Evolutionary conservation across 176 grass and related monocot species (phyloP).

Genomic region (Poa pratensis): DNA sequence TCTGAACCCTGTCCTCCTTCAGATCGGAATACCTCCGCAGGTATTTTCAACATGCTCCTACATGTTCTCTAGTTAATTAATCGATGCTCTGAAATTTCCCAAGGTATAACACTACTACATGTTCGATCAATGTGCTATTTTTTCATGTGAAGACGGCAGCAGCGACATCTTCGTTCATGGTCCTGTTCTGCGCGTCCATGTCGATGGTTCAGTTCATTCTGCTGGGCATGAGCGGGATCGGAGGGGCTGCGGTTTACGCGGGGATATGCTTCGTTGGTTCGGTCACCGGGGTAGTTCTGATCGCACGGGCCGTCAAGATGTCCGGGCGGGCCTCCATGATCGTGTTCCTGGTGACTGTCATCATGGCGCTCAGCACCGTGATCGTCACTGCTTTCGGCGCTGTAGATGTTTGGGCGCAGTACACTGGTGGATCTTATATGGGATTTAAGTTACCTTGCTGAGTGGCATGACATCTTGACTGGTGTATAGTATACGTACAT

Average conservation of each 20-base stretch:
- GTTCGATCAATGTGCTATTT: not conserved
- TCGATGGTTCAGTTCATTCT: slow-evolving; percentile 85
- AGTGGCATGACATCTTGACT: not conserved
- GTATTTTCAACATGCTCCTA: slow-evolving; percentile 25
- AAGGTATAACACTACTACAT: not conserved
- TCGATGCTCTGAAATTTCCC: not conserved
- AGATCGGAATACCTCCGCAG: slow-evolving; percentile 75
- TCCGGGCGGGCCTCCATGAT: slow-evolving; percentile 71
- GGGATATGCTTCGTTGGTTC: slow-evolving; percentile 63
- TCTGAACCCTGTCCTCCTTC: slow-evolving; percentile 80
- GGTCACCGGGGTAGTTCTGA: slow-evolving; percentile 37
- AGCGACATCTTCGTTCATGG: slow-evolving; percentile 76
- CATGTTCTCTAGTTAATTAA: not conserved
- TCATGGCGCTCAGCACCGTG: slow-evolving; percentile 80
- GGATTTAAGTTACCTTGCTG: slow-evolving; percentile 79
- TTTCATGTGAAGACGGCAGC: slow-evolving; percentile 57
- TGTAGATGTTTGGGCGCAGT: slow-evolving; percentile 66
- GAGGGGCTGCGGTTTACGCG: slow-evolving; percentile 54
- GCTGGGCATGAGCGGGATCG: slow-evolving; percentile 65
- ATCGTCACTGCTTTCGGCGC: slow-evolving; percentile 59
- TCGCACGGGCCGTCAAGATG: slow-evolving; percentile 49
- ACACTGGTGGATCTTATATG: slow-evolving; percentile 64
- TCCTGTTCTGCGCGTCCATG: slow-evolving; percentile 81
- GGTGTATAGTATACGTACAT: not conserved
- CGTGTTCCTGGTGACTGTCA: slow-evolving; percentile 60